Evolutionary conservation across 345 rosid genomes (phyloP).

Genomic region (Clausena lansium): DNA sequence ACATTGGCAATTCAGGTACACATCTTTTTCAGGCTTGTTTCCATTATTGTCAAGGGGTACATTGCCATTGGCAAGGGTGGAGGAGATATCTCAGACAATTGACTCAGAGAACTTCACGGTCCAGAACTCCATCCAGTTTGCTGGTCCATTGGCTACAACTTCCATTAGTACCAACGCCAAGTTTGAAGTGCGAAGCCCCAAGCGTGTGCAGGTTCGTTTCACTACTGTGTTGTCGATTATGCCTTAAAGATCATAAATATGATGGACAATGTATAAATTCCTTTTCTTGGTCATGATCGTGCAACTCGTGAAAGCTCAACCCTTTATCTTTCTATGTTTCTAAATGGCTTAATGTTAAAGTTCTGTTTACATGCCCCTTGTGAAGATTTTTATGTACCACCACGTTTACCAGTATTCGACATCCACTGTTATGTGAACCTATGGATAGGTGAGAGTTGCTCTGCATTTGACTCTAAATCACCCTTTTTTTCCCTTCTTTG

Average conservation of each 20-base stretch:
- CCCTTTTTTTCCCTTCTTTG: not conserved
- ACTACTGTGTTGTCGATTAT: not conserved
- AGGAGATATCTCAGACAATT: conserved; percentile 89
- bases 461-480: not conserved
- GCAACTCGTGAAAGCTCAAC: not conserved
- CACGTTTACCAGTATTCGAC: not conserved
- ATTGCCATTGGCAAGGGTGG: conserved; percentile 64
- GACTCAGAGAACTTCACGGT: conserved; percentile 81
- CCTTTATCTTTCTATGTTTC: not conserved
- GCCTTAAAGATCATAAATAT: not conserved
- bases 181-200: conserved; percentile 85
- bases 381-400: not conserved
- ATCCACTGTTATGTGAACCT: too few relatives aligned
- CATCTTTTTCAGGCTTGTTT: conserved; percentile 73
- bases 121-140: conserved; percentile 68
- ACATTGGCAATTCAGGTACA: conserved; percentile 52
- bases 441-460: not conserved
- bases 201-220: conserved; percentile 72
- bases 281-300: not conserved
- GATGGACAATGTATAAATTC: not conserved
- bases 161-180: conserved; percentile 85
- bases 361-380: not conserved
- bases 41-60: conserved; percentile 73
- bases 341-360: not conserved
- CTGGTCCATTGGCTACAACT: conserved; percentile 78